Percentiles rank a stretch among this genome's conserved stretches.
Evolutionary conservation across 2,329 filamentous ascomycete genomes (phyloP).

Genomic region (Trichophyton rubrum): DNA sequence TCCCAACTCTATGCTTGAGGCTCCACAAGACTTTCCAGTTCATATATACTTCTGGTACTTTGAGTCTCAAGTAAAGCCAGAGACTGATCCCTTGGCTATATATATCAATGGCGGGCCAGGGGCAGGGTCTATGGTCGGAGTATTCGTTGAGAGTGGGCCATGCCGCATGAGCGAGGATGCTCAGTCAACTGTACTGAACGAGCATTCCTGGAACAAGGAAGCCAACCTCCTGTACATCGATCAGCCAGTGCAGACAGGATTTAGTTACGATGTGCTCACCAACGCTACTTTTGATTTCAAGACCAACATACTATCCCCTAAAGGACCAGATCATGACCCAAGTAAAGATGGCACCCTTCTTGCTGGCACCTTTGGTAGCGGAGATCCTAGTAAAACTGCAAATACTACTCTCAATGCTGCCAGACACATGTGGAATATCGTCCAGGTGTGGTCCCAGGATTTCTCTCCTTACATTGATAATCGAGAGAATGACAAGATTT

Average conservation of each 20-base stretch:
- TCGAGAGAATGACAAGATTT: slow-evolving; percentile 40
- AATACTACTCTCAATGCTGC: slow-evolving; percentile 42
- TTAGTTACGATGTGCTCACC: slow-evolving; percentile 33
- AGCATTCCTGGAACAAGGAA: slow-evolving; percentile 44
- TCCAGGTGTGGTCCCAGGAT: slow-evolving; percentile 48
- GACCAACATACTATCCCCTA: not conserved
- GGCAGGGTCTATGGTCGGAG: slow-evolving; percentile 25
- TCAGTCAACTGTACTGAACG: slow-evolving; percentile 21
- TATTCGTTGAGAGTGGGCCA: slow-evolving; percentile 27
- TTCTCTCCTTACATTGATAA: slow-evolving; percentile 35
- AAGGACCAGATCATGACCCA: not conserved
- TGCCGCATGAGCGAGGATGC: slow-evolving; percentile 39
- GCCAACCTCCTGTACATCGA: slow-evolving; percentile 58
- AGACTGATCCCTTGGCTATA: slow-evolving; percentile 26
- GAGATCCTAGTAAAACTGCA: slow-evolving; percentile 22
- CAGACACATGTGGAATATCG: slow-evolving; percentile 46
- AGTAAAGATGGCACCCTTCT: slow-evolving; percentile 1
- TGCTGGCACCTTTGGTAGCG: not conserved
- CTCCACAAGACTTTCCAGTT: slow-evolving; percentile 16
- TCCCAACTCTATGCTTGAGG: slow-evolving; percentile 3
- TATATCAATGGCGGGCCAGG: slow-evolving; percentile 34
- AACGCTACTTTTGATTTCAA: slow-evolving; percentile 2
- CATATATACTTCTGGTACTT: slow-evolving; percentile 39
- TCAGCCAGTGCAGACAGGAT: slow-evolving; percentile 45
- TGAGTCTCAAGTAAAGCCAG: slow-evolving; percentile 27